A percentile compares a stretch with the other conserved stretches of the same genome.
Conservation (phyloP, 2,329 filamentous ascomycete genomes). For the Chaetomiaceae sp. region DNA sequence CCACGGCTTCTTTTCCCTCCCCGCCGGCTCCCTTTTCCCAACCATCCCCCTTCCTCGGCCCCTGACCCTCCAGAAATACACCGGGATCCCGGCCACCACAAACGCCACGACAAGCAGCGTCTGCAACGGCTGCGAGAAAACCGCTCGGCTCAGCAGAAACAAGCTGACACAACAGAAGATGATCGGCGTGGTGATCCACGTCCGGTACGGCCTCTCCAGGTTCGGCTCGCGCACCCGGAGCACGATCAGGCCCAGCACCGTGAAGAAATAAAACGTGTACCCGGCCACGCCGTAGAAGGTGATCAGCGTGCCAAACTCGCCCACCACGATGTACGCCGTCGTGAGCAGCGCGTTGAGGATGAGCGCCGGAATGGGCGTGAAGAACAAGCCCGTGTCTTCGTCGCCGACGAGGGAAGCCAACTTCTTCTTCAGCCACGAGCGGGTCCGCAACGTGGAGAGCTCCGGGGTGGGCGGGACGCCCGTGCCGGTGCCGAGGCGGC, state of each 20-base stretch:
- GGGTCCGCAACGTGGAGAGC: slow-evolving; percentile 43
- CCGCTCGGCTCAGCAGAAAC: slow-evolving; percentile 81
- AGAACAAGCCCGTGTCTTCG: slow-evolving; percentile 75
- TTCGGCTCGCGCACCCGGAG: slow-evolving; percentile 81
- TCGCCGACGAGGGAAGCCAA: slow-evolving; percentile 67
- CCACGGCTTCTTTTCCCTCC: slow-evolving; percentile 36
- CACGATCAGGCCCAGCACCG: slow-evolving; percentile 88
- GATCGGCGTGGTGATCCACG: slow-evolving; percentile 95
- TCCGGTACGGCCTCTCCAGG: slow-evolving; percentile 85
- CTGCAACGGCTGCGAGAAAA: slow-evolving; percentile 88
- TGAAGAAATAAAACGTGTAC: slow-evolving; percentile 96
- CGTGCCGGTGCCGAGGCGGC: slow-evolving; percentile 61
- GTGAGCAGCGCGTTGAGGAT: slow-evolving; percentile 74
- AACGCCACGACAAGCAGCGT: slow-evolving; percentile 83
- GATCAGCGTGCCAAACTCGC: slow-evolving; percentile 85
- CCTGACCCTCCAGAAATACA: slow-evolving; percentile 84
- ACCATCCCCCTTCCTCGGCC: slow-evolving; percentile 35
- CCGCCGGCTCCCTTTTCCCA: slow-evolving; percentile 37
- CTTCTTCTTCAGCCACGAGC: slow-evolving; percentile 54
- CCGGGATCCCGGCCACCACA: slow-evolving; percentile 74
- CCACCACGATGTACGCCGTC: slow-evolving; percentile 71
- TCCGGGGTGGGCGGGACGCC: slow-evolving; percentile 36
- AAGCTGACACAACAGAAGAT: slow-evolving; percentile 97
- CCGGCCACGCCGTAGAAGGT: slow-evolving; percentile 98
- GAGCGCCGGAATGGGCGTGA: slow-evolving; percentile 91